phyloP scores from a whole-genome alignment of 2,329 filamentous ascomycete genomes.

The Clathrospora elynae region DNA sequence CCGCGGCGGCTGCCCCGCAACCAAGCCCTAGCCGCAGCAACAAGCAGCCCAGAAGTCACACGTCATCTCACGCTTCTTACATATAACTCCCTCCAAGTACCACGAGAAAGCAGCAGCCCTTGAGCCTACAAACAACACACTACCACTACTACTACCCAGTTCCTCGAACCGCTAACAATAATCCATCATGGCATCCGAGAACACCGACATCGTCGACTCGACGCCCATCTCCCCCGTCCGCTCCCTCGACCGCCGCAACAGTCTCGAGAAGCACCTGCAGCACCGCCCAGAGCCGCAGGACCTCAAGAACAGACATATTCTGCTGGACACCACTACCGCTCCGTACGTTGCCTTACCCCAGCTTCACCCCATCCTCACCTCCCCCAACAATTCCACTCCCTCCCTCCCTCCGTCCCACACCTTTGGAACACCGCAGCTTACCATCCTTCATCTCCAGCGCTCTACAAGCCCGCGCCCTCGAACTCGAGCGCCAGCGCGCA shows the following conservation, averaged over 20 bases:
- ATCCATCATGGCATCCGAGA: conserved; percentile 37
- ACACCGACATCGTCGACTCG: conserved; percentile 40
- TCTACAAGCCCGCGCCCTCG: conserved; percentile 65
- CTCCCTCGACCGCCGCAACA: conserved; percentile 65
- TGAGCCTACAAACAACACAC: conserved; percentile 4
- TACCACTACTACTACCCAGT: background rate
- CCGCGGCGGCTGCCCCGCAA: conserved; percentile 30
- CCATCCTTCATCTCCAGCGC: conserved; percentile 50
- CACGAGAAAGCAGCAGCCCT: background rate
- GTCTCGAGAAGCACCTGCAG: conserved; percentile 56
- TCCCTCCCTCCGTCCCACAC: background rate
- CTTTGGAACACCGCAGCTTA: conserved; percentile 5
- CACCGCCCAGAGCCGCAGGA: conserved; percentile 61
- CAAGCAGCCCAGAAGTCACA: conserved; percentile 15
- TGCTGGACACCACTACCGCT: conserved; percentile 69
- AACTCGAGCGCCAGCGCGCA: conserved; percentile 68
- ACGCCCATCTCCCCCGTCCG: conserved; percentile 51
- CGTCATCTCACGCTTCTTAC: conserved; percentile 15
- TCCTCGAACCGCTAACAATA: conserved; percentile 13
- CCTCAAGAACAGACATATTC: conserved; percentile 70
- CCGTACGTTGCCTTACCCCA: conserved; percentile 56
- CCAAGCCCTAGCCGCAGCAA: conserved; percentile 19
- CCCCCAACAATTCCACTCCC: background rate
- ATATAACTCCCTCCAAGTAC: conserved; percentile 19
- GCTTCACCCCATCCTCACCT: conserved; percentile 1